Evolutionary conservation across 805 yeast species (phyloP).

Genomic region (Candida tallmaniae): DNA sequence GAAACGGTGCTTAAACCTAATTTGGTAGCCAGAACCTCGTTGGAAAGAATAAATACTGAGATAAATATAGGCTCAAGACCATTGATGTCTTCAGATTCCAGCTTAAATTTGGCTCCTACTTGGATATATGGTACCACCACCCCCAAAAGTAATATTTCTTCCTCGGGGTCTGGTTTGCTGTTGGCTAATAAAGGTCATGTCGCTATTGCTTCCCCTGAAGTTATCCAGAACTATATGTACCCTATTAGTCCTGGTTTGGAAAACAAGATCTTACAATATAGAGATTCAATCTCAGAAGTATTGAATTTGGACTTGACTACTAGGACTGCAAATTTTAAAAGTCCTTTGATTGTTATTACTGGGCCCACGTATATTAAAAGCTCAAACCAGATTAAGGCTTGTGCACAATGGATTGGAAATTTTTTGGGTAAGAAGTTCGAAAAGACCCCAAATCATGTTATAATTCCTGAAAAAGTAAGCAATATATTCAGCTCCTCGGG

Average conservation of each 20-base stretch:
- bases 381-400: slow-evolving; percentile 30
- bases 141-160: slow-evolving; percentile 3
- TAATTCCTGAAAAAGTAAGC: slow-evolving; percentile 5
- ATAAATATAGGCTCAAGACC: background rate
- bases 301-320: slow-evolving; percentile 4
- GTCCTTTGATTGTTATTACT: slow-evolving; percentile 30
- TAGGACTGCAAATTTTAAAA: background rate
- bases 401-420: slow-evolving; percentile 39
- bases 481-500: slow-evolving; percentile 5
- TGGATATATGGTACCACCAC: slow-evolving; percentile 10
- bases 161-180: slow-evolving; percentile 17
- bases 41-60: slow-evolving; percentile 9
- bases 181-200: slow-evolving; percentile 28
- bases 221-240: slow-evolving; percentile 34
- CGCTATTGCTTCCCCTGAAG: slow-evolving; percentile 41
- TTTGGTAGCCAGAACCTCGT: slow-evolving; percentile 1
- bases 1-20: background rate
- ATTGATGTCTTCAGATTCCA: background rate
- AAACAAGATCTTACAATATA: slow-evolving; percentile 23
- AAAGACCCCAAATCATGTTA: background rate
- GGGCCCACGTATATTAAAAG: slow-evolving; percentile 35
- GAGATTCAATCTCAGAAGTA: slow-evolving; percentile 20
- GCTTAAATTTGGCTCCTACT: slow-evolving; percentile 7
- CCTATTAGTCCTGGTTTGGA: slow-evolving; percentile 28
- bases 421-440: slow-evolving; percentile 13